Percentiles rank a stretch among this genome's conserved stretches.
Evolutionary conservation across 495 filamentous ascomycete genomes (phyloP).

Genomic region (Platismatia glauca): DNA sequence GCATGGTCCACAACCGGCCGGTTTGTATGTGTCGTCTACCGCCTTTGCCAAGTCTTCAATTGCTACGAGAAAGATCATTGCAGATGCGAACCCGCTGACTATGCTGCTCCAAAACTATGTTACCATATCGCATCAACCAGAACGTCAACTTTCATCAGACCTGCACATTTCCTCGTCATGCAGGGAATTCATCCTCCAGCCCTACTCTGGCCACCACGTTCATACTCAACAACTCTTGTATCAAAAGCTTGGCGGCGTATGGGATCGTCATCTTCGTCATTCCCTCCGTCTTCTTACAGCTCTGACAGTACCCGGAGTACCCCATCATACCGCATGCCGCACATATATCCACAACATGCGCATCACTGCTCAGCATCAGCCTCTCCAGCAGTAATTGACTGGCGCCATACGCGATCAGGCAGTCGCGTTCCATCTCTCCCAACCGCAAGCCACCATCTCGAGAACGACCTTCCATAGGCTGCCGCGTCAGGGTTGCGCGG

Average conservation of each 20-base stretch:
- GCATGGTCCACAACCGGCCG: background rate
- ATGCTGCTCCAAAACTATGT: background rate
- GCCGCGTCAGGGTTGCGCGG: conserved; percentile 81
- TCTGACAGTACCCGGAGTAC: conserved; percentile 85
- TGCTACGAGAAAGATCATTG: too few species aligned
- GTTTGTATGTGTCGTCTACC: background rate
- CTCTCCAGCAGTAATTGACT: conserved; percentile 87
- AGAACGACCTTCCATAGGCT: conserved; percentile 93
- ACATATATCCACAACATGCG: conserved; percentile 84
- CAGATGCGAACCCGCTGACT: background rate
- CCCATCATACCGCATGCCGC: conserved; percentile 90
- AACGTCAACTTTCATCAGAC: background rate
- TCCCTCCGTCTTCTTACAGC: conserved; percentile 68
- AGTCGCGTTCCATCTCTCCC: conserved; percentile 98
- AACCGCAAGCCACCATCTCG: conserved; percentile 85
- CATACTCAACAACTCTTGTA: conserved; percentile 97
- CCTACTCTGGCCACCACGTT: conserved; percentile 81
- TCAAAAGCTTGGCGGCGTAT: conserved; percentile 95
- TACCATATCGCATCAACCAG: background rate
- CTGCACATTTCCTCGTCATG: background rate
- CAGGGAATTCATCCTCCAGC: conserved; percentile 86
- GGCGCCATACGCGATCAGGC: conserved; percentile 90
- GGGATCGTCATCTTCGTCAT: conserved; percentile 91
- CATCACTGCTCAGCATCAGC: conserved; percentile 88
- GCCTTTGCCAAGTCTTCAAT: too few species aligned